phyloP scores from a whole-genome alignment of 2,329 filamentous ascomycete genomes.

The Cylindrodendrum hubeiense region DNA sequence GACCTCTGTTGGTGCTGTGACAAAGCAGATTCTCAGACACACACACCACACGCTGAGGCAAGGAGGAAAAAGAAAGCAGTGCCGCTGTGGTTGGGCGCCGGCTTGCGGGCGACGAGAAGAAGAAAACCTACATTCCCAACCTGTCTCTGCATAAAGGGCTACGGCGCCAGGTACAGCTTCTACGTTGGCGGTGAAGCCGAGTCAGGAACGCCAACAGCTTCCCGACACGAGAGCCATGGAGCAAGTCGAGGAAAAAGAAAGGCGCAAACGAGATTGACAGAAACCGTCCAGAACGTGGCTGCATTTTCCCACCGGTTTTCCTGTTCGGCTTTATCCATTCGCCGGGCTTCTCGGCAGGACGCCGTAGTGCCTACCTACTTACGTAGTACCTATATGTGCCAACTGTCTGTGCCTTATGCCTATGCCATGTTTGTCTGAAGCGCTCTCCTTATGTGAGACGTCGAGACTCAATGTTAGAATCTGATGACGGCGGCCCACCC shows the following conservation, averaged over 20 bases:
- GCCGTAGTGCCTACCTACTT: not conserved
- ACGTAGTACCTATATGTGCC: not conserved
- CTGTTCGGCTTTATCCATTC: not conserved
- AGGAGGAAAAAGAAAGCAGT: constrained; percentile 16
- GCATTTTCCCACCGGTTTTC: not conserved
- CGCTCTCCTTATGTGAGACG: constrained; percentile 1
- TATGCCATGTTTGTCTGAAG: not conserved
- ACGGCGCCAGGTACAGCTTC: not conserved
- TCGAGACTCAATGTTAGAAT: constrained; percentile 6
- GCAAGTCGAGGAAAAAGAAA: constrained; percentile 4
- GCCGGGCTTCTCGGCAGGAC: not conserved
- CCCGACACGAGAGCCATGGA: constrained; percentile 2
- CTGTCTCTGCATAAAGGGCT: not conserved
- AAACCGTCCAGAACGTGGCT: constrained; percentile 11
- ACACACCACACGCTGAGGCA: constrained; percentile 4
- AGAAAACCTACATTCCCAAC: not conserved
- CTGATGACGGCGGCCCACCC: not conserved
- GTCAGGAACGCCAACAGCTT: not conserved
- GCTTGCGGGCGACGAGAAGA: constrained; percentile 2
- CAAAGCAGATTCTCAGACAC: constrained; percentile 10
- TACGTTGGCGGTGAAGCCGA: not conserved
- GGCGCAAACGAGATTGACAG: constrained; percentile 12
- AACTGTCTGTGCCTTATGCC: not conserved
- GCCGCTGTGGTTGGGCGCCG: constrained; percentile 1
- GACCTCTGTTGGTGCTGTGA: constrained; percentile 4